These are phyloP conservation scores for Mesembryanthemum crystallinum DNA, from an alignment of 148 eudicot genomes.

Conservation along the genomic window DNA sequence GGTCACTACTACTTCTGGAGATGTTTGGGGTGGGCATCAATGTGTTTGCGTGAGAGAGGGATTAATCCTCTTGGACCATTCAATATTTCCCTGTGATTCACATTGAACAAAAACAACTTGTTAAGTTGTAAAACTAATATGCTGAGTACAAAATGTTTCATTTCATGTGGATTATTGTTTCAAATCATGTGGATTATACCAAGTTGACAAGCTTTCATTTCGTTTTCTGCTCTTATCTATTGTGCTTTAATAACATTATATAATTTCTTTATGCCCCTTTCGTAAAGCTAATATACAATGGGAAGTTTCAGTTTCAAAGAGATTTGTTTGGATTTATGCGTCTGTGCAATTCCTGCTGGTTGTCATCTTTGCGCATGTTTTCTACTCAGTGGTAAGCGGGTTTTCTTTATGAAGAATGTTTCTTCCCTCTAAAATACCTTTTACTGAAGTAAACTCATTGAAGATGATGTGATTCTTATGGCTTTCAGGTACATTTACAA, in stretches of 20 bases:
- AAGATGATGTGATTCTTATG: background rate
- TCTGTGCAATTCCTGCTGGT: conserved; percentile 63
- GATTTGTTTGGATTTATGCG: conserved; percentile 80
- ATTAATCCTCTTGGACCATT: too few species aligned
- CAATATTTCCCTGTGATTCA: too few species aligned
- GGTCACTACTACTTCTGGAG: too few species aligned
- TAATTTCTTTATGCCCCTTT: background rate
- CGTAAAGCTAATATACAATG: conserved; percentile 1
- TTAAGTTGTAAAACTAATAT: background rate
- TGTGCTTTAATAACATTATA: background rate
- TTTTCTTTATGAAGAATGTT: background rate
- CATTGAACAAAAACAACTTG: background rate
- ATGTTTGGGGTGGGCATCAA: too few species aligned
- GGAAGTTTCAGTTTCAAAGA: conserved; percentile 51
- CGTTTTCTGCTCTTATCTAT: background rate
- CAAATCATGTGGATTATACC: background rate
- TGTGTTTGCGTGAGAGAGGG: too few species aligned
- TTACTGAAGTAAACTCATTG: background rate
- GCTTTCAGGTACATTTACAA: conserved; percentile 62
- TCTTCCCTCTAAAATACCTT: background rate
- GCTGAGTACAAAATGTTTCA: background rate
- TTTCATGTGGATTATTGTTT: background rate
- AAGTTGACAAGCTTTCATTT: background rate
- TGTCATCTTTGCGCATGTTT: conserved; percentile 79
- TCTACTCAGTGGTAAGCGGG: conserved; percentile 65